Evolutionary conservation across 1,139 yeast species (phyloP).

Genomic region (Candida sp.): DNA sequence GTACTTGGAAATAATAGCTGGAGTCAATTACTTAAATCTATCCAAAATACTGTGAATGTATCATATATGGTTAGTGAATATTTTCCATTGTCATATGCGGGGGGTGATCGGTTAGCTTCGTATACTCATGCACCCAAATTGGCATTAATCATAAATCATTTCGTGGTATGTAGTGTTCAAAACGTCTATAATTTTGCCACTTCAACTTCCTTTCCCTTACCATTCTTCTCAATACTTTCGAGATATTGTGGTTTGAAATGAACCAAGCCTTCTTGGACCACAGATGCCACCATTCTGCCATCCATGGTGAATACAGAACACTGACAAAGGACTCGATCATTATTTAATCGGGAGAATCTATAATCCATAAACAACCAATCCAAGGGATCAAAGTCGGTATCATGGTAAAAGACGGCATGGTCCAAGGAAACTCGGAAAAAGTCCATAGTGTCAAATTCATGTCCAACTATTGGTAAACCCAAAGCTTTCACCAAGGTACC

Average conservation of each 20-base stretch:
- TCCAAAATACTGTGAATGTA: too few relatives aligned
- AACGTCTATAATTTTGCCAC: background rate
- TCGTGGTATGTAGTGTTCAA: too few relatives aligned
- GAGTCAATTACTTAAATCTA: too few relatives aligned
- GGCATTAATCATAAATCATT: too few relatives aligned
- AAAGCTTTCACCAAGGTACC: conserved; percentile 19
- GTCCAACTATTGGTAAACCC: conserved; percentile 22
- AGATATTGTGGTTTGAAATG: conserved; percentile 1
- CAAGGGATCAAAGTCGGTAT: conserved; percentile 31
- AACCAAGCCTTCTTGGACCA: conserved; percentile 31
- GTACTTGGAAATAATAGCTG: too few relatives aligned
- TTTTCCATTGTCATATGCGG: too few relatives aligned
- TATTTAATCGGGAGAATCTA: conserved; percentile 29
- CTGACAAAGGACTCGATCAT: conserved; percentile 30
- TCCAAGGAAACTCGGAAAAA: conserved; percentile 42
- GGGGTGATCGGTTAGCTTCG: too few relatives aligned
- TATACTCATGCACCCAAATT: too few relatives aligned
- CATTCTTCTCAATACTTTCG: background rate
- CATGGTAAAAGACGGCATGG: conserved; percentile 39
- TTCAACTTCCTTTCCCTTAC: conserved; percentile 7
- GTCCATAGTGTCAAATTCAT: conserved; percentile 11
- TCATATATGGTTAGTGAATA: too few relatives aligned
- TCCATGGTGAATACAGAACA: conserved; percentile 26
- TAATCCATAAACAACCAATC: conserved; percentile 39
- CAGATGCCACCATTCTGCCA: conserved; percentile 26